Evolutionary conservation across 306 rosid genomes (phyloP).

Genomic region (Astragalus membranaceus): DNA sequence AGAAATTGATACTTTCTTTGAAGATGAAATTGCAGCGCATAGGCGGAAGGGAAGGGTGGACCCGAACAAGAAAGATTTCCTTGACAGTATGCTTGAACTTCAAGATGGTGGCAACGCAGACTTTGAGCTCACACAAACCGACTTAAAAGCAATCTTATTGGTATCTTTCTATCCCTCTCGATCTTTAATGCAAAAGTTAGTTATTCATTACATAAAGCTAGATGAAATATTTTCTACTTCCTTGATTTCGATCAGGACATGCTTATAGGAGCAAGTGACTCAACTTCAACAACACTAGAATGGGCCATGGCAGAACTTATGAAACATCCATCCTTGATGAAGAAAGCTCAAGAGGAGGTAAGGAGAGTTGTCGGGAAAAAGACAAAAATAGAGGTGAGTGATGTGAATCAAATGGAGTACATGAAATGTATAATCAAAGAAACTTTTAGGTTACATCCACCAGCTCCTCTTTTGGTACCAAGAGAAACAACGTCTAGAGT

Average conservation of each 20-base stretch:
- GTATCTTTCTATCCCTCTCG: constrained; percentile 3
- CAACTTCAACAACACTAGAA: constrained; percentile 30
- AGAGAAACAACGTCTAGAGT: constrained; percentile 22
- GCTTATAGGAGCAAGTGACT: constrained; percentile 35
- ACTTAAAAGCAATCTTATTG: constrained; percentile 30
- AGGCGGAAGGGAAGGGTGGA: background rate
- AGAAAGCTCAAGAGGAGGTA: constrained; percentile 47
- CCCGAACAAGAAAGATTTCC: constrained; percentile 11
- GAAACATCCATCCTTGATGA: constrained; percentile 1
- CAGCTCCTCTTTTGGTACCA: constrained; percentile 33
- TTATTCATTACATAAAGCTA: too few species aligned
- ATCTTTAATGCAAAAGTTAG: too few species aligned
- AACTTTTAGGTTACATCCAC: constrained; percentile 39
- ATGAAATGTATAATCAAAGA: constrained; percentile 41
- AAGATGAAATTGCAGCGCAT: background rate
- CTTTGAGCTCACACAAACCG: constrained; percentile 14
- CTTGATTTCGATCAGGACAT: constrained; percentile 35
- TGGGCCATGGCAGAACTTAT: constrained; percentile 39
- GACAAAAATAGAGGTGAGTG: constrained; percentile 23
- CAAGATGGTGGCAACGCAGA: constrained; percentile 3
- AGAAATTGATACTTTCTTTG: constrained; percentile 13
- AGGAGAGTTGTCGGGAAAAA: constrained; percentile 41
- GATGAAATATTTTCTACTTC: background rate
- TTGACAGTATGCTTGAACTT: constrained; percentile 28
- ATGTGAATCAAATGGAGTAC: constrained; percentile 37